These are phyloP conservation scores for Kingdonia uniflora DNA, from an alignment of 164 flowering plant species.

Conservation along the genomic window DNA sequence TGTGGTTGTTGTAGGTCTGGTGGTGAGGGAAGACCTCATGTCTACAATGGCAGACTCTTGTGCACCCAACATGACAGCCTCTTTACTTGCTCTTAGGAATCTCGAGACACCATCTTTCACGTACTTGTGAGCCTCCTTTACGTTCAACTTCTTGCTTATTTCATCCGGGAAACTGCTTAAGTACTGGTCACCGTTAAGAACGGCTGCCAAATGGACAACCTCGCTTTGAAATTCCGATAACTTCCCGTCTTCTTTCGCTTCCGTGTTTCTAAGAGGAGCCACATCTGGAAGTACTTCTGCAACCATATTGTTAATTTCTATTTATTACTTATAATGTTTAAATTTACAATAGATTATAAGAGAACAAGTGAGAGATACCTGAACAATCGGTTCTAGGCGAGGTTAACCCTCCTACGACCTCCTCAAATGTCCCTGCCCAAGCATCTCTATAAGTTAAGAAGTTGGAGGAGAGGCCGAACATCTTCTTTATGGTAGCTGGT, in stretches of 20 bases:
- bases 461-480: constrained; percentile 78
- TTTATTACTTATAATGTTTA: no score
- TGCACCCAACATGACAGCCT: constrained; percentile 78
- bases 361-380: constrained; percentile 14
- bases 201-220: constrained; percentile 75
- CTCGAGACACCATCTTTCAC: constrained; percentile 65
- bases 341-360: neutral
- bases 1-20: constrained; percentile 23
- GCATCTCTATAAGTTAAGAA: constrained; percentile 93
- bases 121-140: constrained; percentile 63
- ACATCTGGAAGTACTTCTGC: constrained; percentile 22
- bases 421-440: constrained; percentile 98
- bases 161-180: constrained; percentile 72
- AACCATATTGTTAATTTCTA: no score
- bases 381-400: constrained; percentile 58
- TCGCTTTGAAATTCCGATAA: constrained; percentile 62
- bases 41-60: constrained; percentile 78
- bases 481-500: constrained; percentile 89
- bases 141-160: constrained; percentile 67
- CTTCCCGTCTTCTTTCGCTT: constrained; percentile 17
- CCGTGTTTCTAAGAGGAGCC: constrained; percentile 15
- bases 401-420: constrained; percentile 42
- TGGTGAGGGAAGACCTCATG: constrained; percentile 91
- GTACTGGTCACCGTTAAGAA: constrained; percentile 77
- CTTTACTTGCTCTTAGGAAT: constrained; percentile 73